These are phyloP conservation scores for Barnettozyma wickerhamii DNA, from an alignment of 805 yeast species.

Conservation along the genomic window DNA sequence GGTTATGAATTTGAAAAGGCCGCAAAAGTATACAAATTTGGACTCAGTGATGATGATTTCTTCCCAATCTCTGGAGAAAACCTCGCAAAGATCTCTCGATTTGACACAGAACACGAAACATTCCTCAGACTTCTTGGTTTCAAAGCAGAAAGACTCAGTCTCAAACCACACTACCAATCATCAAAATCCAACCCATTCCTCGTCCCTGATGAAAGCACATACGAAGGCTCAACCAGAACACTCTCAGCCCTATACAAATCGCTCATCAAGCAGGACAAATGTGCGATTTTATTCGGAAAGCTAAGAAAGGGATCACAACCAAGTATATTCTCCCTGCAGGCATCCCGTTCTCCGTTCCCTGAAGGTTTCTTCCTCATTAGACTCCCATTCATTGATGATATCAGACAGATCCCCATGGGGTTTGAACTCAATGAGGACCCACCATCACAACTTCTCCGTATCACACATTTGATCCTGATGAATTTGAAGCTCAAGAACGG, in stretches of 20 bases:
- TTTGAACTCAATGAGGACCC: slow-evolving; percentile 7
- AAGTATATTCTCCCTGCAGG: slow-evolving; percentile 50
- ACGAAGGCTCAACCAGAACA: slow-evolving; percentile 59
- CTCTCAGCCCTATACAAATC: slow-evolving; percentile 64
- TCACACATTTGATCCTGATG: slow-evolving; percentile 25
- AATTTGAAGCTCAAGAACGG: slow-evolving; percentile 41
- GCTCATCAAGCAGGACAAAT: slow-evolving; percentile 45
- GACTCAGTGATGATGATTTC: slow-evolving; percentile 33
- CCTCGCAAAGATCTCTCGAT: slow-evolving; percentile 28
- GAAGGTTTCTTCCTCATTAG: slow-evolving; percentile 70
- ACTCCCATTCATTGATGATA: slow-evolving; percentile 72
- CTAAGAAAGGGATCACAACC: slow-evolving; percentile 52
- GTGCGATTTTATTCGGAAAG: slow-evolving; percentile 74
- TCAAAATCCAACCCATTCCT: slow-evolving; percentile 53
- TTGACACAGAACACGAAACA: slow-evolving; percentile 36
- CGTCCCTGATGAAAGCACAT: slow-evolving; percentile 59
- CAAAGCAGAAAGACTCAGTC: slow-evolving; percentile 37
- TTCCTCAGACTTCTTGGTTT: slow-evolving; percentile 67
- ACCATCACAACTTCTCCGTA: slow-evolving; percentile 9
- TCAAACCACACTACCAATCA: slow-evolving; percentile 48
- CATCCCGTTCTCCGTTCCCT: slow-evolving; percentile 31
- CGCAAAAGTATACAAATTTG: slow-evolving; percentile 39
- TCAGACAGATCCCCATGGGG: slow-evolving; percentile 57
- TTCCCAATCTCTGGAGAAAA: slow-evolving; percentile 37
- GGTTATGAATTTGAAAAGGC: slow-evolving; percentile 39